These are phyloP conservation scores for Pouteria glomerata DNA, from an alignment of 148 eudicot species.

Conservation along the genomic window DNA sequence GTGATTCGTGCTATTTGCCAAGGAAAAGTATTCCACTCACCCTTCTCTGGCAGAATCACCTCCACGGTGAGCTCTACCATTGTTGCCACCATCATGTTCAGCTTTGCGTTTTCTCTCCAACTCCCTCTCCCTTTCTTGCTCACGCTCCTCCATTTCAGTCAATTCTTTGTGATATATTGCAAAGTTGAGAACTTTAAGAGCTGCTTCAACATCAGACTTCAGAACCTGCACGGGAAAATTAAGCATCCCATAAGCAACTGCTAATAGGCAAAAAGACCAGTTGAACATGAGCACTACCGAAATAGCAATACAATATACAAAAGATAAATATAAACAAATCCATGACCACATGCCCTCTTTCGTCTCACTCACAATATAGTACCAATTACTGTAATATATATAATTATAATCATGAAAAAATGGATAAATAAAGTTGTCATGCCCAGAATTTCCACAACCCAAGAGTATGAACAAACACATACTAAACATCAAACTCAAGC, in stretches of 20 bases:
- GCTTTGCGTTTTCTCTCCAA: slow-evolving; percentile 62
- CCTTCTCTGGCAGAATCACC: slow-evolving; percentile 38
- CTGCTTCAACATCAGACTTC: slow-evolving; percentile 89
- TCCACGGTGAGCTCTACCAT: slow-evolving; percentile 29
- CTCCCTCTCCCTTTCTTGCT: slow-evolving; percentile 69
- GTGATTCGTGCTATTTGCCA: neutral
- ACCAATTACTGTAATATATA: neutral
- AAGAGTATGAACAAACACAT: too few species aligned
- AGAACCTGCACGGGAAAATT: slow-evolving; percentile 44
- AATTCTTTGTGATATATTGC: slow-evolving; percentile 97
- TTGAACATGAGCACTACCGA: neutral
- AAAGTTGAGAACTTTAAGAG: slow-evolving; percentile 88
- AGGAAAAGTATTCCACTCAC: slow-evolving; percentile 34
- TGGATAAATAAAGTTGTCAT: too few species aligned
- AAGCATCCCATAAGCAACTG: slow-evolving; percentile 2
- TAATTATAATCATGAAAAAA: neutral
- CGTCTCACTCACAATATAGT: neutral
- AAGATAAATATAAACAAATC: neutral
- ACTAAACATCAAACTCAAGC: too few species aligned
- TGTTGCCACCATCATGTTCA: slow-evolving; percentile 42
- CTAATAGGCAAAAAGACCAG: neutral
- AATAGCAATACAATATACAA: neutral
- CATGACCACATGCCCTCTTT: neutral
- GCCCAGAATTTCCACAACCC: too few species aligned
- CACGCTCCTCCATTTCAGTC: slow-evolving; percentile 95